Base-by-base conservation (phyloP, 2,329 filamentous ascomycete species). In the Claviceps quebecensis region DNA sequence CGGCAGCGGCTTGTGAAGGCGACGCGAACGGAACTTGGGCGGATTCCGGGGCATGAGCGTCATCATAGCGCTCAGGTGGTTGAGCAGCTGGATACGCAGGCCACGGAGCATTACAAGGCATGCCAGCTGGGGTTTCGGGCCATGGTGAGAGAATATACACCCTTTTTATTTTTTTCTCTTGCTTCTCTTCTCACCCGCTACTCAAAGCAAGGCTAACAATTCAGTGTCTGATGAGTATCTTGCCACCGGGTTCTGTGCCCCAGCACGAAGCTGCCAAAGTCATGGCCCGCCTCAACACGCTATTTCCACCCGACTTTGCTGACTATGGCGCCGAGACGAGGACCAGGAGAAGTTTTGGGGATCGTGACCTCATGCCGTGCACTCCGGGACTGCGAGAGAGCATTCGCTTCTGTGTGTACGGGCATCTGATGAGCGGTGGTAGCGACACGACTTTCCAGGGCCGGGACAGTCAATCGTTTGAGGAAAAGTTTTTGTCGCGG, bases 221-320 rank as follows among this genome's bases (percentile, higher is more conserved):
- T 4, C 29, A 50, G 53, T 54, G 45, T 29, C n/a, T 53, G 2
- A 23, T 49, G 9, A 45, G 52, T 34, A 37, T 49, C 17, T 45
- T 47, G 14, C 50, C 46, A 34, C 52, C 52, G 17, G 51, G 53
- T 19, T 36, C 43, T 19, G 39, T 53, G 2, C 16, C 39, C 17
- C 50, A 49, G 48, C 56, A 57, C 26, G 52, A 58, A 14, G 41
- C 47, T 3, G 50, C 56, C 5, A 54, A 57, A 14, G 57, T 66
- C 37, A 63, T 69, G 65, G 66, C 64, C 22, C 57, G 59, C 6
- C 55, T 69, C 23, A 69, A 69, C 47, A 60, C 67, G 5, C 55
- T 69, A 19, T 65, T 69, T 37, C 64, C 67, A 1, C 52, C 65
- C 1, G 46, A 50, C 9, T 50, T 56, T 9, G 49, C 57, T 8